phyloP scores from a whole-genome alignment of 2,329 filamentous ascomycete genomes.

The Nigrospora osmanthi region DNA sequence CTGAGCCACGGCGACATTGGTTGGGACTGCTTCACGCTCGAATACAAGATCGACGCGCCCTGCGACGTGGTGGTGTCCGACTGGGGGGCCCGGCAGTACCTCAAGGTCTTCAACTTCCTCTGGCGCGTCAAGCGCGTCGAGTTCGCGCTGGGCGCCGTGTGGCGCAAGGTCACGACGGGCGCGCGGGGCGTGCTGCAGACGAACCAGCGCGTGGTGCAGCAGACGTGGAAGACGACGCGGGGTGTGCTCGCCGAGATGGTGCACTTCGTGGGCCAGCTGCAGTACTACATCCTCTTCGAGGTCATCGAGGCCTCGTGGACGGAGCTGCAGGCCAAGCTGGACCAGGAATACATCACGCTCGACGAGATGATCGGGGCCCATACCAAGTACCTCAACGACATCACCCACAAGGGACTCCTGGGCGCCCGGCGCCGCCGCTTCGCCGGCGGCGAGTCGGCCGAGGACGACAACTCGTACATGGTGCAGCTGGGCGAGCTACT shows the following conservation, averaged over 20 bases:
- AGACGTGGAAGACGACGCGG: conserved; percentile 84
- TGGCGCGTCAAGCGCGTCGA: conserved; percentile 98
- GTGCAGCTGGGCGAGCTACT: conserved; percentile 87
- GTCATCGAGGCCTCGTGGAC: conserved; percentile 97
- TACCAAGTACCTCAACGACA: conserved; percentile 81
- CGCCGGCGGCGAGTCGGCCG: conserved; percentile 38
- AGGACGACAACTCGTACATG: conserved; percentile 73
- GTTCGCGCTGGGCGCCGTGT: conserved; percentile 83
- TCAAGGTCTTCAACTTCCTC: conserved; percentile 98
- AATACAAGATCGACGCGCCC: conserved; percentile 96
- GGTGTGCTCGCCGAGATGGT: conserved; percentile 95
- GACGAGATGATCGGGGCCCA: conserved; percentile 94
- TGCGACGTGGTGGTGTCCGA: conserved; percentile 96
- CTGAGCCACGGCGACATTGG: conserved; percentile 94
- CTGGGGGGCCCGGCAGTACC: conserved; percentile 90
- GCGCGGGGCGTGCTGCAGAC: conserved; percentile 81
- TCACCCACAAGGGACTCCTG: conserved; percentile 91
- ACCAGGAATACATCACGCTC: conserved; percentile 79
- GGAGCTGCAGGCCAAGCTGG: conserved; percentile 74
- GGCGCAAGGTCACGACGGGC: conserved; percentile 94
- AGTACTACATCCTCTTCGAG: conserved; percentile 98
- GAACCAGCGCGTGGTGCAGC: conserved; percentile 57
- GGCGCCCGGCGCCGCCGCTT: conserved; percentile 56
- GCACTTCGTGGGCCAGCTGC: conserved; percentile 92
- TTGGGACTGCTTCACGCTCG: conserved; percentile 98